Conservation (phyloP, 306 rosid species). For the Quercus gilva region DNA sequence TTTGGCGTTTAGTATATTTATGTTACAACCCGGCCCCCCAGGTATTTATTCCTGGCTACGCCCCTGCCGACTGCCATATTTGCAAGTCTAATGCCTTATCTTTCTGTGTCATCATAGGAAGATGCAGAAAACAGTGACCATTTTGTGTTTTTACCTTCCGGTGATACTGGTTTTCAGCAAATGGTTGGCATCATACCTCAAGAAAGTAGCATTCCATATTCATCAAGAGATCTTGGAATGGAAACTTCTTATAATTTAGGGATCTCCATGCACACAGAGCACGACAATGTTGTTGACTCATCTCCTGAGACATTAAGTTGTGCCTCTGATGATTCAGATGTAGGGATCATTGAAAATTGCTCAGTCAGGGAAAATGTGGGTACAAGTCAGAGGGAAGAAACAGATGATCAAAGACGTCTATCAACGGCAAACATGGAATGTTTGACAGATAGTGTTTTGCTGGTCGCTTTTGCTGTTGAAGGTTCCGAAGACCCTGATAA, state of each 20-base stretch:
- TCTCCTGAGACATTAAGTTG: slow-evolving; percentile 29
- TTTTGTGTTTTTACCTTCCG: slow-evolving; percentile 44
- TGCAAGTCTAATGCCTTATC: slow-evolving; percentile 20
- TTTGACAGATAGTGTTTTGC: slow-evolving; percentile 25
- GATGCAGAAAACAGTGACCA: slow-evolving; percentile 61
- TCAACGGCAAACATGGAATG: slow-evolving; percentile 12
- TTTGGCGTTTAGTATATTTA: too few species aligned
- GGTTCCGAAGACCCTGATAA: slow-evolving; percentile 24
- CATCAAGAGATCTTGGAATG: slow-evolving; percentile 37
- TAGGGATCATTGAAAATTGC: slow-evolving; percentile 41
- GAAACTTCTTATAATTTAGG: slow-evolving; percentile 35
- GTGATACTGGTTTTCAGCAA: slow-evolving; percentile 51
- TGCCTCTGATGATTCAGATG: slow-evolving; percentile 41
- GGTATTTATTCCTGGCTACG: too few species aligned
- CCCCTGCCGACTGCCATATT: background rate
- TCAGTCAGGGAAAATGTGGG: slow-evolving; percentile 32
- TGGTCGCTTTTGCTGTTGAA: slow-evolving; percentile 12
- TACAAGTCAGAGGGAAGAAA: slow-evolving; percentile 37
- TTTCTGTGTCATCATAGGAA: slow-evolving; percentile 47
- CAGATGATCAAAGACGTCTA: slow-evolving; percentile 3
- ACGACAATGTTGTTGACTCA: slow-evolving; percentile 24
- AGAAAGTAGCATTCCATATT: slow-evolving; percentile 43
- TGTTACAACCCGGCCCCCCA: too few species aligned
- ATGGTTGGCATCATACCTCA: slow-evolving; percentile 52
- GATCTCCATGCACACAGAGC: slow-evolving; percentile 35